These are phyloP conservation scores for Cladobotryum mycophilum DNA, from an alignment of 2,329 filamentous ascomycete species.

Conservation along the genomic window DNA sequence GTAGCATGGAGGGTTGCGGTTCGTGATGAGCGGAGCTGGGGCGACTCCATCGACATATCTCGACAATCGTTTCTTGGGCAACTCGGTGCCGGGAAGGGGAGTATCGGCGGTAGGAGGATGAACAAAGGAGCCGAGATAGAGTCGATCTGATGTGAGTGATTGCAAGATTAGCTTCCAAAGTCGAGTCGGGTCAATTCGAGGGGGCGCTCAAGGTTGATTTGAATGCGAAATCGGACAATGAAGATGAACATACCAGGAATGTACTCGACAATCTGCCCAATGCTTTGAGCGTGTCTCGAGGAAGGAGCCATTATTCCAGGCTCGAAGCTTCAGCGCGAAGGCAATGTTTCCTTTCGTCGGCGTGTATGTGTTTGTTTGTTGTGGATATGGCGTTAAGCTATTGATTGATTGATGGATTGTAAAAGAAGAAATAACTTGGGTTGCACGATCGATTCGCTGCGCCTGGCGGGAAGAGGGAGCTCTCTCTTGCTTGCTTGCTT, in stretches of 20 bases:
- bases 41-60: conserved; percentile 54
- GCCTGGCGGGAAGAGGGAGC: background rate
- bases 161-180: background rate
- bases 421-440: background rate
- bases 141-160: conserved; percentile 60
- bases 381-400: background rate
- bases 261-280: conserved; percentile 91
- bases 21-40: conserved; percentile 25
- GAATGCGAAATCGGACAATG: no score
- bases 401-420: background rate
- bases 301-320: conserved; percentile 43
- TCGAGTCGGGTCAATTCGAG: no score
- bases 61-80: conserved; percentile 47
- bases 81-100: conserved; percentile 80
- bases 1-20: conserved; percentile 65
- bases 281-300: conserved; percentile 47
- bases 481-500: background rate
- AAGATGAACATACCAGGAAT: conserved; percentile 75
- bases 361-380: no score
- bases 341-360: conserved; percentile 1
- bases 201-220: no score
- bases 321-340: background rate
- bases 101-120: conserved; percentile 75
- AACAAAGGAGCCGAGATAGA: conserved; percentile 91
- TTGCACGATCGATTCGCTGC: no score